These are phyloP conservation scores for Leptographium galeiforme DNA, from an alignment of 2,329 filamentous ascomycete species.

Conservation along the genomic window DNA sequence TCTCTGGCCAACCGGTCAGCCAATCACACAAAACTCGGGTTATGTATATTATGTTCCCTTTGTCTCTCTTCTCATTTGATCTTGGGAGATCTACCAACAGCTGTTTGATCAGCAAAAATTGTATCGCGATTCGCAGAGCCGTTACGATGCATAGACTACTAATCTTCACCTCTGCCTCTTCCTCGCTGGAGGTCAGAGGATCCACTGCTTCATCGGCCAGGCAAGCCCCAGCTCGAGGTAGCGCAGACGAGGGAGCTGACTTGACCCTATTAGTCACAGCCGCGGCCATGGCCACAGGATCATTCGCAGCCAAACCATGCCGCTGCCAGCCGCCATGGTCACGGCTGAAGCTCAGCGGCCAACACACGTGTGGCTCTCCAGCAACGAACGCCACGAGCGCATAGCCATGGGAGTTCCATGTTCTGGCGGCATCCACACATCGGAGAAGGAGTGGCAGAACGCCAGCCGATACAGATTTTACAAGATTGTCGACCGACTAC, in stretches of 20 bases:
- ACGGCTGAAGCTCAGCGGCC: conserved; percentile 12
- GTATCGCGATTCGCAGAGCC: neutral
- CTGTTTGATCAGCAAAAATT: too few species aligned
- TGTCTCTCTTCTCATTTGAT: too few species aligned
- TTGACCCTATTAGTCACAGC: too few species aligned
- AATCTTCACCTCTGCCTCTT: neutral
- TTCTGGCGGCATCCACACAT: conserved; percentile 15
- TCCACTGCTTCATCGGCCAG: neutral
- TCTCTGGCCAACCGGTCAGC: too few species aligned
- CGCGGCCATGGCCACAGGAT: neutral
- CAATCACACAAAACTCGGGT: too few species aligned
- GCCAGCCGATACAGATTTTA: conserved; percentile 15
- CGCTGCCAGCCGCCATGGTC: neutral
- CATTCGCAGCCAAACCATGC: neutral
- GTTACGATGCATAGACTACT: neutral
- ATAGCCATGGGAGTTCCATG: conserved; percentile 16
- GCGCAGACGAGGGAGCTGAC: too few species aligned
- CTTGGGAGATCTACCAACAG: too few species aligned
- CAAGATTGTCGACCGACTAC: conserved; percentile 15
- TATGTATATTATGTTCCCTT: too few species aligned
- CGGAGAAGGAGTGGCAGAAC: conserved; percentile 17
- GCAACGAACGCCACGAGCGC: conserved; percentile 16
- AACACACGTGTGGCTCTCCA: conserved; percentile 13
- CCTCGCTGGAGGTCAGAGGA: neutral
- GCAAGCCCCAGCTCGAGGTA: neutral